phyloP scores from a whole-genome alignment of 2,329 filamentous ascomycete genomes.

The Venturia asperata region DNA sequence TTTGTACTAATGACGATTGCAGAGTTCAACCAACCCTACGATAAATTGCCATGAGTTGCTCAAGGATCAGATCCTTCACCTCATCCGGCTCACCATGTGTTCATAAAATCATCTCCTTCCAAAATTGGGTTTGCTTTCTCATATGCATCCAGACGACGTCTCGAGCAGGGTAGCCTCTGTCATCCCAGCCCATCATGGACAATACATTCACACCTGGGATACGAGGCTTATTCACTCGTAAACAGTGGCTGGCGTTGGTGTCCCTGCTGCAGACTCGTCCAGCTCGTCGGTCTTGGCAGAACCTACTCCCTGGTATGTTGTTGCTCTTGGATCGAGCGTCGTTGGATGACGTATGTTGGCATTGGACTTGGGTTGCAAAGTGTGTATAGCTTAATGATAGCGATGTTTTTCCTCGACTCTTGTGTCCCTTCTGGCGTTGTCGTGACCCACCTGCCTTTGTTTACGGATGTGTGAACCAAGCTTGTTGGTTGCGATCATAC shows the following conservation, averaged over 20 bases:
- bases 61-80: background rate
- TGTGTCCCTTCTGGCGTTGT: background rate
- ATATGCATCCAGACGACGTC: constrained; percentile 14
- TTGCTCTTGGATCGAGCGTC: background rate
- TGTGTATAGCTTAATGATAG: constrained; percentile 16
- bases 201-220: background rate
- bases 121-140: constrained; percentile 18
- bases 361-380: background rate
- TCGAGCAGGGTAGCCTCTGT: background rate
- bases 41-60: background rate
- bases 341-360: constrained; percentile 3
- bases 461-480: too few relatives aligned
- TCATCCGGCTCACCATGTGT: constrained; percentile 27
- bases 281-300: background rate
- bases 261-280: background rate
- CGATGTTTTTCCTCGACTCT: background rate
- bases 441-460: background rate
- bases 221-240: background rate
- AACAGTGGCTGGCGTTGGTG: background rate
- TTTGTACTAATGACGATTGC: background rate
- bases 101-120: constrained; percentile 28
- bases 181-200: background rate
- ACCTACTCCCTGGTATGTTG: background rate
- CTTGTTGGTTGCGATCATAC: too few relatives aligned
- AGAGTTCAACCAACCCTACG: constrained; percentile 6